Evolutionary conservation across 305 asterid genomes (phyloP), one percentile per base, ranked within the genome.

Genomic region (Euphrasia arctica): DNA sequence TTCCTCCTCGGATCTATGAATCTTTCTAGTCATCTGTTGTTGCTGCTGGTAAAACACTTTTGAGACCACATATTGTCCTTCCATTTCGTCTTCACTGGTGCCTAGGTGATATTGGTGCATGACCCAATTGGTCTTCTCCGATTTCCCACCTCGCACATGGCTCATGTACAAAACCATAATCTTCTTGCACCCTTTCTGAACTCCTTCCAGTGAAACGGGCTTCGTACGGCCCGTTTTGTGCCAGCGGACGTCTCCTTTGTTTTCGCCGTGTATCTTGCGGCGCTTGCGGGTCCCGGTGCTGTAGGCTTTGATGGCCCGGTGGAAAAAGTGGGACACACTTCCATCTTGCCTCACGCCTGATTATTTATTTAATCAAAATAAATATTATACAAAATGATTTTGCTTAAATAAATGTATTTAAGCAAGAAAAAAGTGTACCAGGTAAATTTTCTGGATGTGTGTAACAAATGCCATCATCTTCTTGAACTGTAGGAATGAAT

Each of bases 31-130:
- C 54, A 59, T 78, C 59, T 72, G 96, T 62, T 70, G 95, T 36
- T 79, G 95, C 78, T 91, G 97, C 83, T 91, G 98, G 78, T 83
- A 87, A 63, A 90, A 90, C 66, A 92, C 86, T 80, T 92, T 92
- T 2, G 98, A 92, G 55, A 92, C 73, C 15, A 93, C 90, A 68
- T 77, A 90, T 45, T 93, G 86, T 10, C 99, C 94, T 58, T 93
- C 99, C 49, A 34, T 79, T 74, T 93, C 99, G 47, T 93, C 99
- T 68, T 93, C 99, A 14, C 82, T 85, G 0, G 86, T 84, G 25
- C 98, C 98, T 11, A 92, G 67, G 73, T 92, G 98, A 74, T 92
- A 92, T 62, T 90, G 98, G 70, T 92, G 98, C 98, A 92, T 92
- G 58, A 92, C 98, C 98, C 97, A 90, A 77, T 79, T 84, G 13